phyloP scores from a whole-genome alignment of 2,329 filamentous ascomycete species.

The Chaetomiaceae sp. region DNA sequence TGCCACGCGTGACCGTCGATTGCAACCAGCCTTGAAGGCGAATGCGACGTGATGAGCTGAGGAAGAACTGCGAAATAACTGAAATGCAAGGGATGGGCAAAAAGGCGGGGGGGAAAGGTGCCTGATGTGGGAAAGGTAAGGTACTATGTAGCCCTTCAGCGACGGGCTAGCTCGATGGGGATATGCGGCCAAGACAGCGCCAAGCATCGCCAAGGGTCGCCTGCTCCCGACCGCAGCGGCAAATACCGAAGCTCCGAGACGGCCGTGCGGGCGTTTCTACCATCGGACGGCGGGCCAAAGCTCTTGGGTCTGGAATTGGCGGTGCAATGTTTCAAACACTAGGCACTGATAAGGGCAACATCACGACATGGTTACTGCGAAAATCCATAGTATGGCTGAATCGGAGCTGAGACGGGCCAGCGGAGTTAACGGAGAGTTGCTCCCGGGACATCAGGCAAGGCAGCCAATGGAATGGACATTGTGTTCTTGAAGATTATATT shows the following conservation, averaged over 20 bases:
- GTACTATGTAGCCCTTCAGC: too few species aligned
- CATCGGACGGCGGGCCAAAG: neutral
- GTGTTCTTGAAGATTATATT: neutral
- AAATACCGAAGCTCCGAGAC: neutral
- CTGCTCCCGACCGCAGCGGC: neutral
- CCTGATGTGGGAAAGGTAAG: too few species aligned
- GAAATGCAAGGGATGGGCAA: slow-evolving; percentile 2
- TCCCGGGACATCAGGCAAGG: too few species aligned
- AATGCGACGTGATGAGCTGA: slow-evolving; percentile 8
- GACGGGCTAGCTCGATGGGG: neutral
- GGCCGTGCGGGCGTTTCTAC: too few species aligned
- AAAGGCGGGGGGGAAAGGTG: slow-evolving; percentile 3
- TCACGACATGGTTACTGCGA: too few species aligned
- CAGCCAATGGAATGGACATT: too few species aligned
- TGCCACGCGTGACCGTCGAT: slow-evolving; percentile 15
- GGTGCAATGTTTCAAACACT: neutral
- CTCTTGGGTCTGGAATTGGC: neutral
- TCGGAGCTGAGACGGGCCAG: too few species aligned
- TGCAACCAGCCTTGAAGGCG: slow-evolving; percentile 1
- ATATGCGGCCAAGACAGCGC: neutral
- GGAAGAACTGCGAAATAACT: neutral
- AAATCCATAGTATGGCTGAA: too few species aligned
- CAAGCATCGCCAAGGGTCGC: neutral
- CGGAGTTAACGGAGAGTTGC: too few species aligned
- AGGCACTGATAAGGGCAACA: too few species aligned